Conservation (phyloP, 1,284 basidiomycete genomes). For the Ustilago cynodontis region DNA sequence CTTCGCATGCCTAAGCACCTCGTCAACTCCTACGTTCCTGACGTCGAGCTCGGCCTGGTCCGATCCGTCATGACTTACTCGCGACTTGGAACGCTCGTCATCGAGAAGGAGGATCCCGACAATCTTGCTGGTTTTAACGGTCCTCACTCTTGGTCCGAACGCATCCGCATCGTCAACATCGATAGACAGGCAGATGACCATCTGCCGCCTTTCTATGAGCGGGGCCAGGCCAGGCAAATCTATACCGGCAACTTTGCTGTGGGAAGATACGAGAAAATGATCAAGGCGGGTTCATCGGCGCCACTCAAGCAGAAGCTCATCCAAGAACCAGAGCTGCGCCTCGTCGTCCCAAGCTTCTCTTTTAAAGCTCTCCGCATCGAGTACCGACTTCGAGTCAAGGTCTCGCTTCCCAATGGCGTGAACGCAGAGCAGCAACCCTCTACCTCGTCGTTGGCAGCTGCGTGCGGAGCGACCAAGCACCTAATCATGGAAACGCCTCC, state of each 20-base stretch:
- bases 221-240: constrained; percentile 33
- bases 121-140: constrained; percentile 44
- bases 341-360: constrained; percentile 51
- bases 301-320: constrained; percentile 39
- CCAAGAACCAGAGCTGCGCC: constrained; percentile 37
- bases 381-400: constrained; percentile 42
- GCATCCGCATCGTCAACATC: constrained; percentile 50
- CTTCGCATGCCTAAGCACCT: constrained; percentile 41
- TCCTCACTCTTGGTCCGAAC: constrained; percentile 49
- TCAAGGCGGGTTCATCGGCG: constrained; percentile 38
- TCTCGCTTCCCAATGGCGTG: constrained; percentile 23
- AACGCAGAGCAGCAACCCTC: constrained; percentile 1
- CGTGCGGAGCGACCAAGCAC: background rate
- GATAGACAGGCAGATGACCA: constrained; percentile 44
- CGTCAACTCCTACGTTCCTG: constrained; percentile 26
- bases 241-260: constrained; percentile 54
- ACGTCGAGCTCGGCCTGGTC: constrained; percentile 41
- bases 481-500: constrained; percentile 51
- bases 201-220: constrained; percentile 52
- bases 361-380: constrained; percentile 51
- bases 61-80: constrained; percentile 54
- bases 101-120: constrained; percentile 52
- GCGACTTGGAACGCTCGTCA: constrained; percentile 49
- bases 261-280: constrained; percentile 50
- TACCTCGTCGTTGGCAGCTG: constrained; percentile 1